Percentiles rank a stretch among this genome's conserved stretches.
Evolutionary conservation across 257 asterid genomes (phyloP).

Genomic region (Nicotiana tomentosiformis): DNA sequence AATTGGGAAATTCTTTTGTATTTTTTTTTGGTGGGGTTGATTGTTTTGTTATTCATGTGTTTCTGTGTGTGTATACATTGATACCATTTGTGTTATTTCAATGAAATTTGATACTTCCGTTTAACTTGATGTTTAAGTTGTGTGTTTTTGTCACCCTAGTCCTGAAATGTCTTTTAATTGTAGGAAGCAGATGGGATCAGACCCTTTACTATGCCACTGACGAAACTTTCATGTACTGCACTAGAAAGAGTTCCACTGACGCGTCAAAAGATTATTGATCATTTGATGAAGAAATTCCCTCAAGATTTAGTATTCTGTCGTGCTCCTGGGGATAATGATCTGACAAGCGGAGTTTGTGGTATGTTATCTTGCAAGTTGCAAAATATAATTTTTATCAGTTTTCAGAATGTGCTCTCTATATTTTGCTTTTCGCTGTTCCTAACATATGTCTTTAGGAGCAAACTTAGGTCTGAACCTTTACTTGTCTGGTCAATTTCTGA

Average conservation of each 20-base stretch:
- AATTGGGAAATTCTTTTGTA: no score
- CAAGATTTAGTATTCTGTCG: conserved; percentile 83
- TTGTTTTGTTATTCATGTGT: not conserved
- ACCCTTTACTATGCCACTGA: conserved; percentile 94
- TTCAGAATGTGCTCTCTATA: not conserved
- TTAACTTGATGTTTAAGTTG: not conserved
- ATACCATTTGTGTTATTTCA: not conserved
- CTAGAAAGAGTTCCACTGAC: conserved; percentile 89
- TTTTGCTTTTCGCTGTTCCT: not conserved
- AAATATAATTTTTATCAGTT: not conserved
- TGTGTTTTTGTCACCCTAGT: conserved; percentile 10
- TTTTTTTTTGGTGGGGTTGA: not conserved
- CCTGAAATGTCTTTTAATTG: conserved; percentile 17
- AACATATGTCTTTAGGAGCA: not conserved
- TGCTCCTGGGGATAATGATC: conserved; percentile 66
- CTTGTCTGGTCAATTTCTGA: not conserved
- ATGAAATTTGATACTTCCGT: not conserved
- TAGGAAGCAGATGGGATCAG: conserved; percentile 85
- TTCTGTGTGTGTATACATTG: not conserved
- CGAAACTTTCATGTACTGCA: conserved; percentile 90
- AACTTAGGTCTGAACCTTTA: not conserved
- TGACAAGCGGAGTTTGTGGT: conserved; percentile 57
- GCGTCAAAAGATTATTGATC: conserved; percentile 48
- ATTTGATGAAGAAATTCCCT: conserved; percentile 60
- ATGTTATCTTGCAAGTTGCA: conserved; percentile 9